phyloP scores from a whole-genome alignment of 257 asterid genomes.

The Henckelia pumila region DNA sequence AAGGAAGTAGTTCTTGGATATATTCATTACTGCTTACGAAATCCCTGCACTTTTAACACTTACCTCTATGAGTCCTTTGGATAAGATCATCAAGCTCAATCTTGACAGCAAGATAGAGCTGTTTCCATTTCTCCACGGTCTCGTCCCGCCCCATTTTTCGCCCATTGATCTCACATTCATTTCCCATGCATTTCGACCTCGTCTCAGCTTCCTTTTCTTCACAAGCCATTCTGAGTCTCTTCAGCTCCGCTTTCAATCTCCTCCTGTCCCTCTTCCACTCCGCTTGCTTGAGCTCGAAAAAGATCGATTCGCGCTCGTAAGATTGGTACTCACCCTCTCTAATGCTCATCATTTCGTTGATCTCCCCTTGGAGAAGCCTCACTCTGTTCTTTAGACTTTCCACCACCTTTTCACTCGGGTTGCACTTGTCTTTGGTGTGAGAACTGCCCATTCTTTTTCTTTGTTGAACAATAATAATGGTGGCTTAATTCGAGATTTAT shows the following conservation, averaged over 20 bases:
- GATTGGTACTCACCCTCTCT: constrained; percentile 61
- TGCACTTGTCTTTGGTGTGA: constrained; percentile 43
- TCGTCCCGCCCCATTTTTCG: constrained; percentile 46
- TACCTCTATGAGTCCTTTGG: constrained; percentile 58
- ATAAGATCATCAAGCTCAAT: constrained; percentile 89
- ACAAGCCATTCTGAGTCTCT: constrained; percentile 38
- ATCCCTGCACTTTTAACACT: too few species aligned
- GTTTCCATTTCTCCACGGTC: constrained; percentile 77
- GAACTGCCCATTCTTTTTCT: constrained; percentile 50
- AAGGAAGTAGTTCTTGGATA: too few species aligned
- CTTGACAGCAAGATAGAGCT: constrained; percentile 78
- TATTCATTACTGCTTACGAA: too few species aligned
- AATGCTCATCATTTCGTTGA: constrained; percentile 54
- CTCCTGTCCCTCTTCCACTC: constrained; percentile 75
- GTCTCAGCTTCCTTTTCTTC: constrained; percentile 33
- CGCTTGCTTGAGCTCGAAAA: constrained; percentile 60
- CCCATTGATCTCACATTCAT: constrained; percentile 21
- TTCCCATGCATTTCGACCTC: constrained; percentile 25
- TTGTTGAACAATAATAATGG: neutral
- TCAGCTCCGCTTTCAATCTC: constrained; percentile 45
- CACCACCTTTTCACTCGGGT: constrained; percentile 37
- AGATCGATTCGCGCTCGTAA: constrained; percentile 58
- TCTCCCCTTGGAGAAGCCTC: constrained; percentile 50
- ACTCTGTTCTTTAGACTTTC: constrained; percentile 56
- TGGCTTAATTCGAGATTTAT: neutral